Base-by-base conservation (phyloP, 2,329 filamentous ascomycete species). In the Paraconiothyrium sp. region DNA sequence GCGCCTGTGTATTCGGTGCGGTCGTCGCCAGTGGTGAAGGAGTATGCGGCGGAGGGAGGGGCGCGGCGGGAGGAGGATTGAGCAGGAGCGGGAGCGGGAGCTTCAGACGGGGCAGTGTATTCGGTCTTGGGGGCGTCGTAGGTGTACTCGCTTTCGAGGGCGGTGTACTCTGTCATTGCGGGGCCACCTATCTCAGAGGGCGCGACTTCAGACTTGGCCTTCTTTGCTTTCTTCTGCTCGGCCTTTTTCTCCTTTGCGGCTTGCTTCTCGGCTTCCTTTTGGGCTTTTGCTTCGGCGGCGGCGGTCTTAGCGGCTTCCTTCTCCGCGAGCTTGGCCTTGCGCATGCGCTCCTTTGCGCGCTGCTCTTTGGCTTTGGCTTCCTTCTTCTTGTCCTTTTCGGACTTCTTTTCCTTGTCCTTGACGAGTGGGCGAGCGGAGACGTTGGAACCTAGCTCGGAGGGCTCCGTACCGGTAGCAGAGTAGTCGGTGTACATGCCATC, bases 401-500 rank as follows among this genome's bases (percentile, higher is more conserved):
- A 41, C 52, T 69, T 65, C 65, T 74, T 73, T 54, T 74, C 66
- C 79, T 65, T 81, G 73, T 68, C 80, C 63, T 73, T 73, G 59
- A 80, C 81, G 57, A 90, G 84, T 44, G 75, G 78, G 65, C 66
- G 72, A 66, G 67, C 66, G 37, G 78, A 80, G 66, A 80, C 69
- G 34, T 83, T 79, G 59, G 80, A 81, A 70, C 78, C 76, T 43
- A 90, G 83, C 66, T 91, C 86, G 63, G 88, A 85, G 54, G 88
- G 84, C 68, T 84, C 86, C 41, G 88, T 90, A 88, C 52, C 71
- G 54, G 90, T 90, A 88, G 52, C 70, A 50, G 90, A 90, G 78
- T 92, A 92, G 74, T 96, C 92, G 85, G 92, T 97, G 67, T 88
- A 83, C 62, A 89, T 91, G 63, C 90, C 91, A 69, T 97, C 94